phyloP scores from a whole-genome alignment of 768 basidiomycete genomes.

The Austroboletus eburneus region DNA sequence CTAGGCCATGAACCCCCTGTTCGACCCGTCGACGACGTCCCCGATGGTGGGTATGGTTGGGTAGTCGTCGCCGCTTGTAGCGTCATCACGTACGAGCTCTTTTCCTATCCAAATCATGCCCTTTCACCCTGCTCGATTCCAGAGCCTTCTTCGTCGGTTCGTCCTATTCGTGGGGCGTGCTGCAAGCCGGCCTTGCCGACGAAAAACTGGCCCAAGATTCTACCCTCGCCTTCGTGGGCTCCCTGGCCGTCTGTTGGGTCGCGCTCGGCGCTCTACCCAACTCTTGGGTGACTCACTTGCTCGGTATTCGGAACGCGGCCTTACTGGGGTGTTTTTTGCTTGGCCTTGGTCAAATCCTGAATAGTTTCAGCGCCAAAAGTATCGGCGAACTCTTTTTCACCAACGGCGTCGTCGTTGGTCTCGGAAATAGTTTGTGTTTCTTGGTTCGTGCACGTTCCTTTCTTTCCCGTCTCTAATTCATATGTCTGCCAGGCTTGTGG shows the following conservation, averaged over 20 bases:
- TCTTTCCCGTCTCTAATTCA: not conserved
- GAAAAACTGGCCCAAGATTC: conserved; percentile 22
- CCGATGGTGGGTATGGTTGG: conserved; percentile 34
- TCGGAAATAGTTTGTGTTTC: conserved; percentile 26
- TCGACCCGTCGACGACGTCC: conserved; percentile 11
- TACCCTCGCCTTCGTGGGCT: conserved; percentile 32
- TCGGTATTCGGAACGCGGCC: conserved; percentile 28
- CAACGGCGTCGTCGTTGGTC: conserved; percentile 28
- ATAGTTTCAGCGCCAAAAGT: conserved; percentile 19
- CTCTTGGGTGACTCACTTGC: conserved; percentile 25
- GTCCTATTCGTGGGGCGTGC: conserved; percentile 29
- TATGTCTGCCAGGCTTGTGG: conserved; percentile 21
- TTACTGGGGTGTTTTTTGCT: conserved; percentile 27
- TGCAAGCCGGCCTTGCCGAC: conserved; percentile 28
- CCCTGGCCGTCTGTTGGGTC: conserved; percentile 26
- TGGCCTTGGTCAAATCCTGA: conserved; percentile 28
- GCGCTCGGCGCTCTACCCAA: conserved; percentile 27
- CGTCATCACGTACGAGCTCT: conserved; percentile 21
- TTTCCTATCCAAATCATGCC: not conserved
- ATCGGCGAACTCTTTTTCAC: conserved; percentile 28
- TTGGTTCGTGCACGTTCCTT: conserved; percentile 12
- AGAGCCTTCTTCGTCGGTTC: conserved; percentile 26
- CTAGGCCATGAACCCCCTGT: not conserved
- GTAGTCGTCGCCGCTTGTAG: conserved; percentile 28
- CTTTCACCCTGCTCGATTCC: not conserved